Percentiles rank a stretch among this genome's conserved stretches.
Evolutionary conservation across 148 eudicot species (phyloP).

Genomic region (Gaultheria prostrata): DNA sequence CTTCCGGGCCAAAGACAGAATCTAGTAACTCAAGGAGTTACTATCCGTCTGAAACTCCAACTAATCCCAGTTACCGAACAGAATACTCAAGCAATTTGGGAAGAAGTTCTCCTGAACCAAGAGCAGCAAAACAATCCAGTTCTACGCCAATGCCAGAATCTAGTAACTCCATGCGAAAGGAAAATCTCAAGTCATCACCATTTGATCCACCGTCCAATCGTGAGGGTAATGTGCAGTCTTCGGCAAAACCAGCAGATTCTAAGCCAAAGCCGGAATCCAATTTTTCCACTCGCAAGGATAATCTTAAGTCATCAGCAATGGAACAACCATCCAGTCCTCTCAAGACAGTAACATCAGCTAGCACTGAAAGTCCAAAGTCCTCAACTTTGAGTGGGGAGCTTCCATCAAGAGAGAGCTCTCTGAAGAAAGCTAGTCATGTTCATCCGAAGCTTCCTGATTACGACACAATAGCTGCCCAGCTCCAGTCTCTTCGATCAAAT

Average conservation of each 20-base stretch:
- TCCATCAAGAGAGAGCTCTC: slow-evolving; percentile 41
- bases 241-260: slow-evolving; percentile 22
- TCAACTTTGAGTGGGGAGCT: slow-evolving; percentile 24
- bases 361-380: slow-evolving; percentile 23
- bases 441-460: slow-evolving; percentile 98
- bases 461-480: slow-evolving; percentile 54
- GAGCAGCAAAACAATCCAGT: slow-evolving; percentile 21
- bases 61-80: slow-evolving; percentile 15
- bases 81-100: slow-evolving; percentile 13
- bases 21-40: slow-evolving; percentile 23
- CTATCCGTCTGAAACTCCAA: slow-evolving; percentile 5
- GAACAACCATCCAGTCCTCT: slow-evolving; percentile 30
- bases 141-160: slow-evolving; percentile 27
- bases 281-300: slow-evolving; percentile 20
- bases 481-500: slow-evolving; percentile 52
- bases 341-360: slow-evolving; percentile 12
- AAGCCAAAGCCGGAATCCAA: slow-evolving; percentile 29
- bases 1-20: slow-evolving; percentile 24
- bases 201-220: slow-evolving; percentile 27
- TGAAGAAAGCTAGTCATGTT: slow-evolving; percentile 74
- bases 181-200: slow-evolving; percentile 24
- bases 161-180: slow-evolving; percentile 21
- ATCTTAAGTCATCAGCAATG: slow-evolving; percentile 23
- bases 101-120: slow-evolving; percentile 20
- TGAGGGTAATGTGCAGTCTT: background rate